Base-by-base conservation (phyloP, 495 filamentous ascomycete genomes). In the Xeromyces bisporus region DNA sequence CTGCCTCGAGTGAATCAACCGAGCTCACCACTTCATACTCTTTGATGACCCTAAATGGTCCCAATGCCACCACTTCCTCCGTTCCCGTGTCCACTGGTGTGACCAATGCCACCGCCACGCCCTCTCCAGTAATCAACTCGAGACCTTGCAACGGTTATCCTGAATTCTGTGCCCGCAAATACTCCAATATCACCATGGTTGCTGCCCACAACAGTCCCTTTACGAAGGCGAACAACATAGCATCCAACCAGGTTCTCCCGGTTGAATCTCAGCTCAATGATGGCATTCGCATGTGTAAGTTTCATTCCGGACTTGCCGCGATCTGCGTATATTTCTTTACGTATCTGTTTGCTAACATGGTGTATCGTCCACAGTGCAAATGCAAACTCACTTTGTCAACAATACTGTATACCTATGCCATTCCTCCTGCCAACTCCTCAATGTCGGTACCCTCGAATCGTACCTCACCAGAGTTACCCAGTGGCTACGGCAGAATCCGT, bases 161-260 rank as follows among this genome's bases (percentile, higher is more conserved):
- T n/a, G 81, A 91, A 46, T 73, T 92, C 44, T 96, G 87, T 55
- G 50, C 46, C 6, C 67, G 84, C 28, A 72, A 71, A 34, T 96
- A 87, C 47, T 79, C 78, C 56, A 89, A 93, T 50, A 80, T 96
- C 48, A 89, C 85, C 33, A 63, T 81, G 46, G 73, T 96, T 2
- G 80, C 76, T 13, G 76, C 80, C 9, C 76, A 96, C 56, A 93
- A 93, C 58, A 85, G 77, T 18, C 80, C 84, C 12, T 96, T 96
- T 47, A 69, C 73, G 14, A 26, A 46, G 18, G 43, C 62, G 43
- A 71, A 77, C 45, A 77, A 80, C 49, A 67, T 72, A 2, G 82
- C 77, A 1, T 66, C 77, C 33, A 96, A 93, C 48, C 87, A 96
- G 50, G 55, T 60, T 3, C 55, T 78, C 21, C 50, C 56, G 28